Percentiles rank a stretch among this genome's conserved stretches.
These are phyloP conservation scores for Halophytophthora batemanensis DNA, from an alignment of 352 stramenopile species.

Conservation along the genomic window DNA sequence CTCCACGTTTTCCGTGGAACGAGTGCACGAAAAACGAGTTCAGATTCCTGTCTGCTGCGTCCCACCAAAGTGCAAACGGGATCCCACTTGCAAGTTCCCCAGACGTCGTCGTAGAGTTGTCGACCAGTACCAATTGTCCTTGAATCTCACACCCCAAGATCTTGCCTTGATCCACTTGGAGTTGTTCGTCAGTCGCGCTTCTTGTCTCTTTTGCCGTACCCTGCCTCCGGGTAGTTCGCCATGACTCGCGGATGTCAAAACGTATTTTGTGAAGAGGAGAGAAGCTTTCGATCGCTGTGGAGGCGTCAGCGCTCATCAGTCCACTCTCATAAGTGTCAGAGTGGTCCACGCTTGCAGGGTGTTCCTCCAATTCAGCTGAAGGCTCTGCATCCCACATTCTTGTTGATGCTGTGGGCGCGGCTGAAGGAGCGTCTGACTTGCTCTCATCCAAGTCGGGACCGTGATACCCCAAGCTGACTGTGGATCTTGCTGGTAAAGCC, in stretches of 20 bases:
- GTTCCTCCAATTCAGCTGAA: background rate
- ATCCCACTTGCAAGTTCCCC: constrained; percentile 13
- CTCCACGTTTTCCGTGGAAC: constrained; percentile 2
- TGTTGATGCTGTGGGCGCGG: background rate
- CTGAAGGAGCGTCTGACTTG: background rate
- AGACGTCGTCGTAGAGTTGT: background rate
- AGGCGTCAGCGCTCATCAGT: background rate
- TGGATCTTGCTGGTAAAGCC: background rate
- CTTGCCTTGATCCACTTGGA: background rate
- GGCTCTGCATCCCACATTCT: background rate
- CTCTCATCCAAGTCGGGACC: background rate
- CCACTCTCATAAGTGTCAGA: background rate
- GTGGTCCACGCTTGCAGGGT: background rate
- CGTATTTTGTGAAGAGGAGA: constrained; percentile 18
- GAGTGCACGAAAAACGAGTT: constrained; percentile 48
- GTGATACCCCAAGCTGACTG: background rate
- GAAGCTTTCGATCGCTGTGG: background rate
- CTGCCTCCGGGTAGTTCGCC: constrained; percentile 4
- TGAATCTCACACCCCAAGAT: constrained; percentile 46
- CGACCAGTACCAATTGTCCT: constrained; percentile 24
- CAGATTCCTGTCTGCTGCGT: constrained; percentile 30
- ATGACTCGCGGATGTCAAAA: constrained; percentile 29
- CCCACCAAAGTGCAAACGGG: constrained; percentile 58
- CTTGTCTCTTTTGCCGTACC: background rate
- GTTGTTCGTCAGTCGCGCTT: background rate